Evolutionary conservation across 768 basidiomycete species (phyloP).

Genomic region (Hortiboletus flavorubellus): DNA sequence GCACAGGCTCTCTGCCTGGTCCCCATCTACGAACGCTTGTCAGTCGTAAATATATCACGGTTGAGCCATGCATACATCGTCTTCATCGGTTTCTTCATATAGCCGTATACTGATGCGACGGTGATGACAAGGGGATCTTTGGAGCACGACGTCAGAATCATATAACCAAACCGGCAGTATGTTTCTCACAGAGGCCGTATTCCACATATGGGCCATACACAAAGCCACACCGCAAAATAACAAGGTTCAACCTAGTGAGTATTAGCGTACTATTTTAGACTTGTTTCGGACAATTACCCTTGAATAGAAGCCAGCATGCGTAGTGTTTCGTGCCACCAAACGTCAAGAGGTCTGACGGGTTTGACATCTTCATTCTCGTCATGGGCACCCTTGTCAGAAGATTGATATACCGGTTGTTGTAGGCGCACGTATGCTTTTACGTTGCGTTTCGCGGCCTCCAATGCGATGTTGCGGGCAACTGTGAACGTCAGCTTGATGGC

Average conservation of each 20-base stretch:
- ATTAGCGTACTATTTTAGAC: constrained; percentile 4
- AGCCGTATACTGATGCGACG: constrained; percentile 76
- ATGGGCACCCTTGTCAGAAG: constrained; percentile 58
- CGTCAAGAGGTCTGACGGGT: constrained; percentile 65
- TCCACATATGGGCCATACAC: constrained; percentile 81
- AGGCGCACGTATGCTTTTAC: constrained; percentile 78
- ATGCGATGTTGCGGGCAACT: constrained; percentile 62
- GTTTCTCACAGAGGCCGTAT: constrained; percentile 58
- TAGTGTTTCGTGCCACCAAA: constrained; percentile 88
- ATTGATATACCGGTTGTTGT: constrained; percentile 77
- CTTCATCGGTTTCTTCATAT: constrained; percentile 82
- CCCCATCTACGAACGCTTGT: constrained; percentile 55
- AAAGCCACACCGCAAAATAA: constrained; percentile 70
- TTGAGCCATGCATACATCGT: constrained; percentile 54
- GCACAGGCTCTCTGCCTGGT: constrained; percentile 69
- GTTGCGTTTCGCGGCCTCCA: constrained; percentile 75
- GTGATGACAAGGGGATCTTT: constrained; percentile 69
- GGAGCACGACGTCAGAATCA: constrained; percentile 11
- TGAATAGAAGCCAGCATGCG: constrained; percentile 71
- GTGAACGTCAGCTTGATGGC: constrained; percentile 74
- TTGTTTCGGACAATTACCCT: constrained; percentile 42
- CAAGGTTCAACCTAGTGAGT: constrained; percentile 65
- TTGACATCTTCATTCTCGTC: constrained; percentile 74
- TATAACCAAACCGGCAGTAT: constrained; percentile 5
- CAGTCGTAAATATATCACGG: constrained; percentile 1